Evolutionary conservation across 306 rosid genomes (phyloP).

Genomic region (Heteromeles arbutifolia): DNA sequence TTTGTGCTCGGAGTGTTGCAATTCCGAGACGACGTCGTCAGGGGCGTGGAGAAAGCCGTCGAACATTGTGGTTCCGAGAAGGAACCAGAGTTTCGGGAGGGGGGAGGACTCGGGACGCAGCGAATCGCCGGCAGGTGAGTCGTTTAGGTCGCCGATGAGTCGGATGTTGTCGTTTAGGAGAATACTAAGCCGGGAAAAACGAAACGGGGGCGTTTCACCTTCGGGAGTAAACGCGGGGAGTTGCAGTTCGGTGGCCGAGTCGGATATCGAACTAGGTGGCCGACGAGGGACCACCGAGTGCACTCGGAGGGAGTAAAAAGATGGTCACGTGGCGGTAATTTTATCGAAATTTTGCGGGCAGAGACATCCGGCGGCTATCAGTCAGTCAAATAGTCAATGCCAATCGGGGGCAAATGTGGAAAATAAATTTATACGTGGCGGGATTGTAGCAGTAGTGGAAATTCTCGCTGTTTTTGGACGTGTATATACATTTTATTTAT

Average conservation of each 20-base stretch:
- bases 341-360: neutral
- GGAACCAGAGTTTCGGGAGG: slow-evolving; percentile 27
- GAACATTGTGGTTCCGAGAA: slow-evolving; percentile 38
- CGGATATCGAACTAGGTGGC: slow-evolving; percentile 31
- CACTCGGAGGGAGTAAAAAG: neutral
- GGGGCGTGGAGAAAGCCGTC: slow-evolving; percentile 38
- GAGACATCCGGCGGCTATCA: neutral
- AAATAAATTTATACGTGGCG: neutral
- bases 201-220: slow-evolving; percentile 38
- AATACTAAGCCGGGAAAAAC: slow-evolving; percentile 49
- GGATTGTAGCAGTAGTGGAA: neutral
- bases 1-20: slow-evolving; percentile 29
- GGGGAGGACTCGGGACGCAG: slow-evolving; percentile 22
- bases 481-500: neutral
- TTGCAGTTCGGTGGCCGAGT: slow-evolving; percentile 31
- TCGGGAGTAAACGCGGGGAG: slow-evolving; percentile 17
- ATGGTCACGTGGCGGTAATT: slow-evolving; percentile 3
- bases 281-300: slow-evolving; percentile 25
- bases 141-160: slow-evolving; percentile 51
- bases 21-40: slow-evolving; percentile 25
- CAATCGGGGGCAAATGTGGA: neutral
- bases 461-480: neutral
- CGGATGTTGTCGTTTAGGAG: slow-evolving; percentile 63
- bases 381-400: neutral
- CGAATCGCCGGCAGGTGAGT: slow-evolving; percentile 34